phyloP scores from a whole-genome alignment of 192 early-diverging fungal species.

The Rhizophagus clarus region DNA sequence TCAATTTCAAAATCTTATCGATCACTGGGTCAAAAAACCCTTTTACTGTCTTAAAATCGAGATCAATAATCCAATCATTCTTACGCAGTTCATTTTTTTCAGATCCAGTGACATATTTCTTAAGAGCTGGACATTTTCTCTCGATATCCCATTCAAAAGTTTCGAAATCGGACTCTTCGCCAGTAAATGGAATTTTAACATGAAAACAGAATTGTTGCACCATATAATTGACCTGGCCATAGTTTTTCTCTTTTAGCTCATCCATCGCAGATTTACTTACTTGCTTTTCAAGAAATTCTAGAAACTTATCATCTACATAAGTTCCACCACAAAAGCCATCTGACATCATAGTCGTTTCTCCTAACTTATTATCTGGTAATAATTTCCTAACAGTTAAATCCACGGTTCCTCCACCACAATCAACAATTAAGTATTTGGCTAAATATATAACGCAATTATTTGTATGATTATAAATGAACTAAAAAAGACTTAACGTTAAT shows the following conservation, averaged over 20 bases:
- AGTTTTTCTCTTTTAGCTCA: not conserved
- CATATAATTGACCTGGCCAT: not conserved
- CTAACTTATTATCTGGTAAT: not conserved
- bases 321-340: not conserved
- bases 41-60: not conserved
- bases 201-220: not conserved
- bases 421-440: not conserved
- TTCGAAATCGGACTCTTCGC: not conserved
- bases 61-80: constrained; percentile 1
- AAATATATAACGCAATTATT: too few species aligned
- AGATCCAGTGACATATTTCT: not conserved
- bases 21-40: constrained; percentile 14
- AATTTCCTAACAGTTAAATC: not conserved
- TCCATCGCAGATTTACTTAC: constrained; percentile 5
- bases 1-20: constrained; percentile 13
- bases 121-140: not conserved
- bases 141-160: not conserved
- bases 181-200: constrained; percentile 11
- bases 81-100: not conserved
- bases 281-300: not conserved
- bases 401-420: not conserved
- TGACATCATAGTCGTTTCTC: not conserved
- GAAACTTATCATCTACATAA: constrained; percentile 15
- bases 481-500: not conserved
- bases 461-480: too few species aligned